Evolutionary conservation across 192 early-diverging fungal species (phyloP).

Genomic region (Backusella sp.): DNA sequence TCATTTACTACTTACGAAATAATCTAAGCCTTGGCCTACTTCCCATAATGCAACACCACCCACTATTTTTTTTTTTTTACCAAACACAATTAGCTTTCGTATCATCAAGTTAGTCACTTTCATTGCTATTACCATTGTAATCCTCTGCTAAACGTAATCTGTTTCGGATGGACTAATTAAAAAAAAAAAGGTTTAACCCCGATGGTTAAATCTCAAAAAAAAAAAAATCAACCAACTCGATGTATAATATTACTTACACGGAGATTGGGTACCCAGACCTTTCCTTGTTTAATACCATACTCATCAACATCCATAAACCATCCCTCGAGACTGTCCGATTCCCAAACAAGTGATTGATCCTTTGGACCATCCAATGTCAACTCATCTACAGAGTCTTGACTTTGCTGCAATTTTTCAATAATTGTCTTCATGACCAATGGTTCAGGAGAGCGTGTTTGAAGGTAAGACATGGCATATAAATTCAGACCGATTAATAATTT

Average conservation of each 20-base stretch:
- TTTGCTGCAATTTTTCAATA: background rate
- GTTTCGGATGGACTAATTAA: conserved; percentile 26
- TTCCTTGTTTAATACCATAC: conserved; percentile 20
- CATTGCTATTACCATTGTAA: conserved; percentile 21
- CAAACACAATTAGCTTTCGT: background rate
- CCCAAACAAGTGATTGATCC: conserved; percentile 18
- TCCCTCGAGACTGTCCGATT: conserved; percentile 20
- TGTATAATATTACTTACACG: conserved; percentile 18
- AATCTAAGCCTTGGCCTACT: conserved; percentile 44
- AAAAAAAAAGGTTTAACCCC: background rate
- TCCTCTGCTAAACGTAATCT: conserved; percentile 38
- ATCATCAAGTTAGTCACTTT: background rate
- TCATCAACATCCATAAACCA: conserved; percentile 28
- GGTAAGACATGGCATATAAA: conserved; percentile 34
- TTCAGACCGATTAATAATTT: conserved; percentile 39
- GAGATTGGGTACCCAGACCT: conserved; percentile 29
- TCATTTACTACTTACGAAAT: conserved; percentile 37
- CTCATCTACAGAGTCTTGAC: background rate
- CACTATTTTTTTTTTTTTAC: conserved; percentile 1
- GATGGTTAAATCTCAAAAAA: background rate
- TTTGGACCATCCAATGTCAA: background rate
- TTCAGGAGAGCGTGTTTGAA: background rate
- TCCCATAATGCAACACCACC: conserved; percentile 46
- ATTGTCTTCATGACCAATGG: conserved; percentile 24
- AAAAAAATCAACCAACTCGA: background rate